These are phyloP conservation scores for Naganishia randhawae DNA, from an alignment of 768 basidiomycete species.

Conservation along the genomic window DNA sequence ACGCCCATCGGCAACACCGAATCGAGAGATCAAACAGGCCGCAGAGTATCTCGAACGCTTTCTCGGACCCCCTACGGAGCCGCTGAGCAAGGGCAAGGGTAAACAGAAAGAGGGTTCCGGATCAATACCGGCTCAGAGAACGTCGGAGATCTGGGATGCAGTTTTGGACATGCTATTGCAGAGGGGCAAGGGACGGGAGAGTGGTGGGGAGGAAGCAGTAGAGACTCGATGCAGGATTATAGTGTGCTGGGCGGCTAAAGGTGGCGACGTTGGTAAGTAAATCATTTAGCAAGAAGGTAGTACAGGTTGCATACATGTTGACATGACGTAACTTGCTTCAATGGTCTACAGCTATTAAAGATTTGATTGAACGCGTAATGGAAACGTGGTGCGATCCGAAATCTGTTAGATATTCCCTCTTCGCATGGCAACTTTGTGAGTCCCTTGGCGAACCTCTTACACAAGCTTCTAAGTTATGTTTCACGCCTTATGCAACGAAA, in stretches of 20 bases:
- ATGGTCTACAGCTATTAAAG: conserved; percentile 11
- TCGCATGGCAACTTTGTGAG: conserved; percentile 72
- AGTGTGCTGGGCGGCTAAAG: conserved; percentile 33
- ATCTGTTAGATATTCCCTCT: conserved; percentile 73
- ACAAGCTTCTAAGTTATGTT: not conserved
- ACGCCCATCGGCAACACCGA: conserved; percentile 43
- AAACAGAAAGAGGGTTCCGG: conserved; percentile 3
- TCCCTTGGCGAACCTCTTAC: conserved; percentile 9
- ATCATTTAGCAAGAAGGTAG: not conserved
- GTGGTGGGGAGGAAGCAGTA: conserved; percentile 1
- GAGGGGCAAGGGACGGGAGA: conserved; percentile 8
- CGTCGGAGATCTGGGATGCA: conserved; percentile 1
- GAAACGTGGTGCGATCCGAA: conserved; percentile 71
- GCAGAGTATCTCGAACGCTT: conserved; percentile 58
- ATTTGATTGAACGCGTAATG: conserved; percentile 50
- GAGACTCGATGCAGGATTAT: conserved; percentile 35
- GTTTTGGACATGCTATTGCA: conserved; percentile 4
- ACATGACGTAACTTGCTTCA: conserved; percentile 49
- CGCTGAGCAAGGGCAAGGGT: not conserved
- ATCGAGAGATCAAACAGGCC: conserved; percentile 57
- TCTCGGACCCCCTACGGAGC: conserved; percentile 54
- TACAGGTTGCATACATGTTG: conserved; percentile 38
- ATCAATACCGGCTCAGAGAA: not conserved
- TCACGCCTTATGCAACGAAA: not conserved
- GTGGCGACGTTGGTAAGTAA: conserved; percentile 15